Conservation (phyloP, 2,329 filamentous ascomycete genomes). For the Neospermospora avenae region DNA sequence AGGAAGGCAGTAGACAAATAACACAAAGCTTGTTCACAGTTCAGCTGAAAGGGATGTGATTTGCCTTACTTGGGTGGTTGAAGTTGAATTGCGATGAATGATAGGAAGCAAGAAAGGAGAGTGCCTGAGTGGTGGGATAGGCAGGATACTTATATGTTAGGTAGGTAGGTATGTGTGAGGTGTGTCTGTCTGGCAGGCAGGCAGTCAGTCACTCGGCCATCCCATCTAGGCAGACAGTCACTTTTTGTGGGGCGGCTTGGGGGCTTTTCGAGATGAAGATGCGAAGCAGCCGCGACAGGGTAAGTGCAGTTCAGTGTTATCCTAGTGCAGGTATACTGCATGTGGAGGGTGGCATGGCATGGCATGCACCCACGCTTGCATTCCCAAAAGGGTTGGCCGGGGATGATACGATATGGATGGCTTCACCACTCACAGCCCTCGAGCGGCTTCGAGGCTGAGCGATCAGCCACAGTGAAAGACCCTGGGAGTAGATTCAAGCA, state of each 20-base stretch:
- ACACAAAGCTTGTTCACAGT: neutral
- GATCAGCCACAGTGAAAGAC: conserved; percentile 14
- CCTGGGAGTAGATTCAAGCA: no score
- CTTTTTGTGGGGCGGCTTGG: neutral
- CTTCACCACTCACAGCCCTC: conserved; percentile 14
- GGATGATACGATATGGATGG: neutral
- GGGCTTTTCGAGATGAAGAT: conserved; percentile 6
- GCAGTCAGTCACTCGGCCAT: conserved; percentile 18
- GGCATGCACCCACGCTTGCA: no score
- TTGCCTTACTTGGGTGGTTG: conserved; percentile 8
- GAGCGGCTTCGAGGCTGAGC: conserved; percentile 16
- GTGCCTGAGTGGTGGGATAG: conserved; percentile 20
- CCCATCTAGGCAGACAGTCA: conserved; percentile 10
- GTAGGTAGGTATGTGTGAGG: neutral
- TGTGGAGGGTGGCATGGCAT: neutral
- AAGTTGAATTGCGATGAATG: conserved; percentile 10
- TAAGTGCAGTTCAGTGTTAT: no score
- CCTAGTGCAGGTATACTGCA: no score
- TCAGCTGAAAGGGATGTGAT: conserved; percentile 16
- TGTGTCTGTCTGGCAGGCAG: conserved; percentile 3
- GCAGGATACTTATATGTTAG: conserved; percentile 13
- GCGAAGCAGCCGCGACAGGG: conserved; percentile 4
- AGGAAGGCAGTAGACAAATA: conserved; percentile 10
- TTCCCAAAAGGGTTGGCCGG: neutral
- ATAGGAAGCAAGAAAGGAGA: conserved; percentile 14